Conservation (phyloP, 345 rosid species). For the Camelina neglecta region DNA sequence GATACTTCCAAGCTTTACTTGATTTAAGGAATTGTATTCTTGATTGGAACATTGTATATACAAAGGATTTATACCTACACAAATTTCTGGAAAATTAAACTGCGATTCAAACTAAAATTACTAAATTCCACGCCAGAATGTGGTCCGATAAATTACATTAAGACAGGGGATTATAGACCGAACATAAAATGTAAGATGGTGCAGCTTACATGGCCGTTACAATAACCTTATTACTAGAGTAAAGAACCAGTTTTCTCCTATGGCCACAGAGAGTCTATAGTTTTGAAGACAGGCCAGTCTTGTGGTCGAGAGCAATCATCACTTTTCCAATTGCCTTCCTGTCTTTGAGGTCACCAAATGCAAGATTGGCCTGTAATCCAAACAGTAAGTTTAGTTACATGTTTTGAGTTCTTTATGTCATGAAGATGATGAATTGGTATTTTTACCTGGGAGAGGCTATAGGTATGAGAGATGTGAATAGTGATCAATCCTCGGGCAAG, state of each 20-base stretch:
- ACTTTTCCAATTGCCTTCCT: slow-evolving; percentile 93
- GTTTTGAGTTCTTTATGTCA: neutral
- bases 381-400: neutral
- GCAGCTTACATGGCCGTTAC: slow-evolving; percentile 11
- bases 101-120: neutral
- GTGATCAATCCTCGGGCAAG: slow-evolving; percentile 66
- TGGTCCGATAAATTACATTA: neutral
- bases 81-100: slow-evolving; percentile 4
- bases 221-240: slow-evolving; percentile 22
- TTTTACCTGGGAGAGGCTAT: slow-evolving; percentile 68
- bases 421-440: neutral
- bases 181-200: neutral
- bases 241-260: neutral
- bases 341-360: slow-evolving; percentile 81
- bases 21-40: slow-evolving; percentile 36
- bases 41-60: slow-evolving; percentile 37
- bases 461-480: slow-evolving; percentile 75
- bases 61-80: neutral
- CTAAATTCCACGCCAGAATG: neutral
- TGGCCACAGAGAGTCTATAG: slow-evolving; percentile 48
- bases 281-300: slow-evolving; percentile 54
- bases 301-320: slow-evolving; percentile 61
- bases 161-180: neutral
- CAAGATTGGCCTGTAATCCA: slow-evolving; percentile 69
- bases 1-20: slow-evolving; percentile 26